Evolutionary conservation across 768 basidiomycete genomes (phyloP).

Genomic region (Lactarius sanguifluus): DNA sequence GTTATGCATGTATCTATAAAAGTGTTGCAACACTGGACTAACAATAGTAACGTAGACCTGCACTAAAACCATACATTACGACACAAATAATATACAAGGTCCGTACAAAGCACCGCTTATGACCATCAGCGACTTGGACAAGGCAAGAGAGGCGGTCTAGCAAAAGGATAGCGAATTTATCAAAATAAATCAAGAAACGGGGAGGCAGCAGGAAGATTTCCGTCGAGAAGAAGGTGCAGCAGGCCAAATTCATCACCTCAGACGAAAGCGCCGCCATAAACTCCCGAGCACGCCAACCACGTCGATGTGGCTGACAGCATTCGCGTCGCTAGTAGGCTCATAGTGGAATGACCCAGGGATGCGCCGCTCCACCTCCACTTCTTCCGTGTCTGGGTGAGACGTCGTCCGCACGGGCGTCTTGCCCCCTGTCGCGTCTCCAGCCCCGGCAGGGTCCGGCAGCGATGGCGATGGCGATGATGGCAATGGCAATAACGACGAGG

Average conservation of each 20-base stretch:
- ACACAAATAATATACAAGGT: not conserved
- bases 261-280: constrained; percentile 24
- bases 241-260: not conserved
- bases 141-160: not conserved
- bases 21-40: too few relatives aligned
- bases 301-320: not conserved
- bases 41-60: too few relatives aligned
- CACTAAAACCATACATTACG: not conserved
- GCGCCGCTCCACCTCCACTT: constrained; percentile 1
- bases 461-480: not conserved
- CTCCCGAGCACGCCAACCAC: constrained; percentile 6
- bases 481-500: not conserved
- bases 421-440: not conserved
- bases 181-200: not conserved
- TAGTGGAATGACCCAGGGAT: constrained; percentile 27
- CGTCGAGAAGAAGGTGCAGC: not conserved
- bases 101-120: too few relatives aligned
- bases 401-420: not conserved
- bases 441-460: not conserved
- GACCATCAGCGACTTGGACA: not conserved
- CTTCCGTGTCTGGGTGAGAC: not conserved
- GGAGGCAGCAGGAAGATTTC: too few relatives aligned
- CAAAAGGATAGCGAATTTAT: not conserved
- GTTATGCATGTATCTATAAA: too few relatives aligned
- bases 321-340: not conserved